Base-by-base conservation (phyloP, 1,284 basidiomycete genomes). In the Takashimella koratensis region DNA sequence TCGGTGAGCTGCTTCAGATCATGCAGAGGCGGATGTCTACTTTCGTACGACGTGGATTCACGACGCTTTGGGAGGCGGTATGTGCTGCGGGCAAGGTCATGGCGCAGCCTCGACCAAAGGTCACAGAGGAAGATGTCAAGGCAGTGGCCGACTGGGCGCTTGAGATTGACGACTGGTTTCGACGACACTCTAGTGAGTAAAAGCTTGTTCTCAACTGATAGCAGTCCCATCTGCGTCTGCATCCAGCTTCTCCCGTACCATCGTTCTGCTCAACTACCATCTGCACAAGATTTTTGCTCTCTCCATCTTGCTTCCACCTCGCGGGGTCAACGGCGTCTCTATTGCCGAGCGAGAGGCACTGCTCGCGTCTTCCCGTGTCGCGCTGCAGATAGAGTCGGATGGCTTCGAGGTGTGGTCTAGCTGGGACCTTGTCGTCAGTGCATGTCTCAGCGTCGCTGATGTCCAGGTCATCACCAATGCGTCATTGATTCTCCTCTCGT, bases 271-370 rank as follows among this genome's bases (percentile, higher is more conserved):
- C 47, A 62, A 62, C 54, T 62, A 62, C 25, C 57, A 62, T 43
- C 55, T 62, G 41, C 60, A 62, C 53, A 62, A 62, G 54, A 52
- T 62, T 20, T 59, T 62, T 21, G 60, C 54, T 2, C 58, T 62
- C 13, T 57, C 54, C 19, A 59, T 62, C 39, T 59, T 62, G 47
- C 56, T 62, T 13, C 60, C 60, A 0, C 25, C 58, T 2, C 52
- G 53, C 2, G 60, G 57, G 8, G 49, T 59, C 6, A 46, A 53
- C 3, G 47, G 48, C 8, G 56, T 55, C 13, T 47, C 51, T 8
- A 30, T 48, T 1, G 43, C 39, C 1, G 54, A 62, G 26, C 54
- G 51, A n/a, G 51, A 51, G 19, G 54, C 51, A 43, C 45, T 62
- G 25, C 51, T 62, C 40, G 53, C 51, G 6, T 57, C 57, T 10